phyloP scores from a whole-genome alignment of 164 flowering plant genomes.

The Vitis amurensis region DNA sequence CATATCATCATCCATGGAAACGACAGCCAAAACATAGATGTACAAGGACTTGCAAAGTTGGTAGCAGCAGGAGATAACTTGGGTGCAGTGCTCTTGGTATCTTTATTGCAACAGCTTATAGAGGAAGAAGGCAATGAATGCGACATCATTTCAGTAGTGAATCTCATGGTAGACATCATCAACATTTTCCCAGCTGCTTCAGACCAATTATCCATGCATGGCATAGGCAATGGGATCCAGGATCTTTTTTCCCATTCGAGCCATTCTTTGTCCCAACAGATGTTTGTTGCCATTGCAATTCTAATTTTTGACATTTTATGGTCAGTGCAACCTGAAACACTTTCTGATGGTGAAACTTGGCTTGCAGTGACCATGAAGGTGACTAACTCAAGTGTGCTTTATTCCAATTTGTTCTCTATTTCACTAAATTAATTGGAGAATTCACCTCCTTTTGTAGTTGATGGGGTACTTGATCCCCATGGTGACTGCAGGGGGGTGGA shows the following conservation, averaged over 20 bases:
- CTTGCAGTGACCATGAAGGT: conserved; percentile 65
- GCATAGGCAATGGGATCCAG: conserved; percentile 52
- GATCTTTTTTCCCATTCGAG: conserved; percentile 29
- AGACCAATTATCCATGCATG: conserved; percentile 66
- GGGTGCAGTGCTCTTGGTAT: conserved; percentile 54
- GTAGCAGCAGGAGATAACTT: conserved; percentile 59
- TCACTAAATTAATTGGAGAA: conserved; percentile 7
- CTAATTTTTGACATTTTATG: conserved; percentile 55
- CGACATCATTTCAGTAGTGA: conserved; percentile 47
- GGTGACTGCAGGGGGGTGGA: conserved; percentile 34
- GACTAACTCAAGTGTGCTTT: conserved; percentile 12
- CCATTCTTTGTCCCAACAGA: conserved; percentile 30
- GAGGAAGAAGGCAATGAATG: conserved; percentile 47
- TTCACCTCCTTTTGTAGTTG: conserved; percentile 47
- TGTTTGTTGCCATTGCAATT: conserved; percentile 28
- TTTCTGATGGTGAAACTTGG: conserved; percentile 66
- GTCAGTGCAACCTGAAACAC: conserved; percentile 47
- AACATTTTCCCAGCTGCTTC: conserved; percentile 60
- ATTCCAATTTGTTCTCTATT: background rate
- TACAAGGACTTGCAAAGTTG: conserved; percentile 51
- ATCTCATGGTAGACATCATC: conserved; percentile 42
- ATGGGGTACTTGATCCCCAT: conserved; percentile 38
- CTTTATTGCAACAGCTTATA: conserved; percentile 51
- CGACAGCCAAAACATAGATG: conserved; percentile 22
- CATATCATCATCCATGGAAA: conserved; percentile 22